Evolutionary conservation across 257 asterid genomes (phyloP).

Genomic region (Datura wrightii): DNA sequence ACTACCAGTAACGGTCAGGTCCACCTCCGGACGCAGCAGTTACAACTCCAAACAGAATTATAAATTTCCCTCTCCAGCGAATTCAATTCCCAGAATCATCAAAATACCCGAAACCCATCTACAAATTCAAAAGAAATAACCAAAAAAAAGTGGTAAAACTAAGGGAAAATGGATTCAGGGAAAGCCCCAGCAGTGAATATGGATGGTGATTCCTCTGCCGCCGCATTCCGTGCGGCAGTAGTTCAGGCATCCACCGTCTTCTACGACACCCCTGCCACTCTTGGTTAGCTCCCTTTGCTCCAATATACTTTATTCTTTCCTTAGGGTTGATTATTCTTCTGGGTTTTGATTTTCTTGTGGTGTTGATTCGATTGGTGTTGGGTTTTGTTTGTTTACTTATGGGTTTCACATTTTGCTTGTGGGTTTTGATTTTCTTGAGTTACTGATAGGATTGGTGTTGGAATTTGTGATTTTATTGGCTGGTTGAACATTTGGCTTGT

Average conservation of each 20-base stretch:
- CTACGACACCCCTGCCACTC: slow-evolving; percentile 88
- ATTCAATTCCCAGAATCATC: background rate
- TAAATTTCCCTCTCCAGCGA: background rate
- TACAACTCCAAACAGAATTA: background rate
- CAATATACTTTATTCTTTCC: background rate
- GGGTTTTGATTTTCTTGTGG: too few species aligned
- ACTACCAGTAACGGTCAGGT: background rate
- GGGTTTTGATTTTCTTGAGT: background rate
- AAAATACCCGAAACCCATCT: background rate
- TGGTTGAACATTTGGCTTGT: background rate
- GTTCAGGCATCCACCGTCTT: slow-evolving; percentile 62
- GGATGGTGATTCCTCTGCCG: too few species aligned
- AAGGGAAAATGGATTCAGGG: too few species aligned
- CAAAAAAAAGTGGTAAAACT: too few species aligned
- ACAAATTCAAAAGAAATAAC: too few species aligned
- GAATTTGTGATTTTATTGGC: background rate
- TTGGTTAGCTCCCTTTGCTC: slow-evolving; percentile 48
- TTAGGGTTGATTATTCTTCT: too few species aligned
- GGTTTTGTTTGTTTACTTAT: too few species aligned
- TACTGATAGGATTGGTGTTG: background rate
- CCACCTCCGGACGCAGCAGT: background rate
- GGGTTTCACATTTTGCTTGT: too few species aligned
- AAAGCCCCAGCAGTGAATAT: too few species aligned
- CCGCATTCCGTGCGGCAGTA: too few species aligned
- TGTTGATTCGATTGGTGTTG: too few species aligned